Percentiles rank a stretch among this genome's conserved stretches.
Evolutionary conservation across 192 early-diverging fungal genomes (phyloP).

Genomic region (Allomyces arbusculus): DNA sequence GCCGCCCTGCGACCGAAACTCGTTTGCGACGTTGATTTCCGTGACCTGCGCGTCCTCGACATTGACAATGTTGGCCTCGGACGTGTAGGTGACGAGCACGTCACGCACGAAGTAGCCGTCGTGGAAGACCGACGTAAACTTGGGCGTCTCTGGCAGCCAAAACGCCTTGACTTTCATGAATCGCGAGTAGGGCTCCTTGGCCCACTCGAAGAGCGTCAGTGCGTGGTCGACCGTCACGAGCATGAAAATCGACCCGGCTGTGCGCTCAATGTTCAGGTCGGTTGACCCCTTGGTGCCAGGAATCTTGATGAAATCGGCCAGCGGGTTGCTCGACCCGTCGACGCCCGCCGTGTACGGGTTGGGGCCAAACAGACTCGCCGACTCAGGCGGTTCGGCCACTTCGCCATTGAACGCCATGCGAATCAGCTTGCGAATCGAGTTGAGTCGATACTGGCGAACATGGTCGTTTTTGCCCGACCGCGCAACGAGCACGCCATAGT

Average conservation of each 20-base stretch:
- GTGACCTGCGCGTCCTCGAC: constrained; percentile 24
- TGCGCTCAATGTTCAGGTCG: constrained; percentile 26
- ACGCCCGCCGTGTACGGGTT: constrained; percentile 11
- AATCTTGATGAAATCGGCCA: constrained; percentile 36
- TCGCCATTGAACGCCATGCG: constrained; percentile 1
- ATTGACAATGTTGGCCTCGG: constrained; percentile 32
- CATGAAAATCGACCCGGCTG: constrained; percentile 31
- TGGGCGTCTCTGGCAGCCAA: constrained; percentile 41
- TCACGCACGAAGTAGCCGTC: constrained; percentile 32
- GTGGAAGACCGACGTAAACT: constrained; percentile 30
- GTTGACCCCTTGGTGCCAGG: constrained; percentile 27
- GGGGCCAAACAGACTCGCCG: constrained; percentile 19
- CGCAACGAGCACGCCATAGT: constrained; percentile 33
- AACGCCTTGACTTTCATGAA: constrained; percentile 48
- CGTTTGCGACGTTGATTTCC: constrained; percentile 27
- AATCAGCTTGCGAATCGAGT: constrained; percentile 29
- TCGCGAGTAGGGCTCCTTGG: constrained; percentile 35
- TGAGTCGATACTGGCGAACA: constrained; percentile 34
- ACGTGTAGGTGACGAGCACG: constrained; percentile 27
- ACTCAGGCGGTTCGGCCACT: constrained; percentile 8
- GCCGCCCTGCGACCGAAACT: constrained; percentile 14
- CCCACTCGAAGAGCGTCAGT: constrained; percentile 40
- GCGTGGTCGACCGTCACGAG: constrained; percentile 22
- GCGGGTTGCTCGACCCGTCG: background rate
- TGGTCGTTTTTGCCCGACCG: constrained; percentile 36